Percentiles rank a stretch among this genome's conserved stretches.
phyloP scores from a whole-genome alignment of 371 early-diverging fungal species.

The Mycotypha africana region DNA sequence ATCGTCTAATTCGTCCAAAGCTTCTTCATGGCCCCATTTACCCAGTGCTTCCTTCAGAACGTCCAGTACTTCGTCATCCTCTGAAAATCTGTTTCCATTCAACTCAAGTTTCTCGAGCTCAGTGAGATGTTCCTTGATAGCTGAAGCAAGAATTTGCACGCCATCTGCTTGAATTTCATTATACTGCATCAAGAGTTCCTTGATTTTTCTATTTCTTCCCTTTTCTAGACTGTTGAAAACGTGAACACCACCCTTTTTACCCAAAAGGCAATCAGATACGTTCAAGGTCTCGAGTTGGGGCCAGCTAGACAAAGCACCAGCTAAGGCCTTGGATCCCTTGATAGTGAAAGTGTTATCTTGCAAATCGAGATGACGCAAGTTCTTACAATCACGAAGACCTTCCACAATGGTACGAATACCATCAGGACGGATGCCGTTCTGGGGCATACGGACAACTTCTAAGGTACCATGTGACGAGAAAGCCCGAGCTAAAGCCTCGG shows the following conservation, averaged over 20 bases:
- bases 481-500: slow-evolving; percentile 70
- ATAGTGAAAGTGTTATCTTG: slow-evolving; percentile 97
- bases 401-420: slow-evolving; percentile 73
- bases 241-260: slow-evolving; percentile 62
- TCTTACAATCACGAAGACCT: slow-evolving; percentile 66
- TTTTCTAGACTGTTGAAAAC: slow-evolving; percentile 62
- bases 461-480: slow-evolving; percentile 76
- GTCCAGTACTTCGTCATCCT: slow-evolving; percentile 70
- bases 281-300: slow-evolving; percentile 72
- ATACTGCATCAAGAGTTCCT: slow-evolving; percentile 74
- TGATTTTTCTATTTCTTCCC: slow-evolving; percentile 52
- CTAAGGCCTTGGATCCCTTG: slow-evolving; percentile 76
- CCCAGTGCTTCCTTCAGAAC: slow-evolving; percentile 69
- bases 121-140: slow-evolving; percentile 57
- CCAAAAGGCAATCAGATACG: slow-evolving; percentile 88
- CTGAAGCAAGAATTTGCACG: slow-evolving; percentile 59
- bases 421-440: slow-evolving; percentile 95
- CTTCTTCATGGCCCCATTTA: slow-evolving; percentile 66
- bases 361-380: slow-evolving; percentile 77
- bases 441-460: slow-evolving; percentile 86
- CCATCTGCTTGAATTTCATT: slow-evolving; percentile 84
- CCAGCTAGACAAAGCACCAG: slow-evolving; percentile 75
- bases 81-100: slow-evolving; percentile 89
- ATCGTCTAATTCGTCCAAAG: slow-evolving; percentile 89
- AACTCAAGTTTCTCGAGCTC: slow-evolving; percentile 69